Percentiles rank a stretch among this genome's conserved stretches.
Conservation (phyloP, 768 basidiomycete species). For the Lactarius hengduanensis region DNA sequence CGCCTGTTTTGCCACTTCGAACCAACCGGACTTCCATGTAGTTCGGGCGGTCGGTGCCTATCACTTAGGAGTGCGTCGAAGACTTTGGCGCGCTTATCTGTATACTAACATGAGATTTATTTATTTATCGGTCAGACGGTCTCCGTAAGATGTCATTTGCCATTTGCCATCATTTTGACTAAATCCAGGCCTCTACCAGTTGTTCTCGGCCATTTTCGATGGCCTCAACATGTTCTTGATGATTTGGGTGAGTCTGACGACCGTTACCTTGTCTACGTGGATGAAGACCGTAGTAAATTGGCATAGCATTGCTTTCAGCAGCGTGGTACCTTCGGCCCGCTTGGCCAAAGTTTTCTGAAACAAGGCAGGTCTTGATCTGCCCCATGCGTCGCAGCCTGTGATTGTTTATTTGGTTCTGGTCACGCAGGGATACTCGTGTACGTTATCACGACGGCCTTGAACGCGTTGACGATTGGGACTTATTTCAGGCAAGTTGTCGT, state of each 20-base stretch:
- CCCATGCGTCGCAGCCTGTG: neutral
- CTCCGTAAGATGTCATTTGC: slow-evolving; percentile 8
- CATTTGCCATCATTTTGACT: neutral
- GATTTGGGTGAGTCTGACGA: slow-evolving; percentile 4
- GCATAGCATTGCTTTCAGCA: slow-evolving; percentile 22
- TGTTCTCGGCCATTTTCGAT: slow-evolving; percentile 17
- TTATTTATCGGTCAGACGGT: slow-evolving; percentile 7
- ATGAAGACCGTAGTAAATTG: neutral
- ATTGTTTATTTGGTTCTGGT: slow-evolving; percentile 2
- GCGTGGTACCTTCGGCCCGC: slow-evolving; percentile 16
- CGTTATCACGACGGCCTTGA: slow-evolving; percentile 25
- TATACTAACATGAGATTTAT: neutral
- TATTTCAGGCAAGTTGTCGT: slow-evolving; percentile 21
- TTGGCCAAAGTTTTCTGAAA: slow-evolving; percentile 24
- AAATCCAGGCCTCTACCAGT: neutral
- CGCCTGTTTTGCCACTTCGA: slow-evolving; percentile 21
- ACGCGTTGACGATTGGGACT: slow-evolving; percentile 25
- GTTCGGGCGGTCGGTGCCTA: slow-evolving; percentile 8
- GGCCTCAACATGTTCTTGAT: slow-evolving; percentile 19
- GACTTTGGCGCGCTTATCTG: neutral
- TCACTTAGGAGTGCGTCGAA: slow-evolving; percentile 23
- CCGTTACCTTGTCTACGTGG: neutral
- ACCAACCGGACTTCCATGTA: neutral
- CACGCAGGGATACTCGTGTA: slow-evolving; percentile 25
- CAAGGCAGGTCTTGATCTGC: slow-evolving; percentile 22